Conservation (phyloP, 768 basidiomycete genomes). For the Hygrophorus russula region DNA sequence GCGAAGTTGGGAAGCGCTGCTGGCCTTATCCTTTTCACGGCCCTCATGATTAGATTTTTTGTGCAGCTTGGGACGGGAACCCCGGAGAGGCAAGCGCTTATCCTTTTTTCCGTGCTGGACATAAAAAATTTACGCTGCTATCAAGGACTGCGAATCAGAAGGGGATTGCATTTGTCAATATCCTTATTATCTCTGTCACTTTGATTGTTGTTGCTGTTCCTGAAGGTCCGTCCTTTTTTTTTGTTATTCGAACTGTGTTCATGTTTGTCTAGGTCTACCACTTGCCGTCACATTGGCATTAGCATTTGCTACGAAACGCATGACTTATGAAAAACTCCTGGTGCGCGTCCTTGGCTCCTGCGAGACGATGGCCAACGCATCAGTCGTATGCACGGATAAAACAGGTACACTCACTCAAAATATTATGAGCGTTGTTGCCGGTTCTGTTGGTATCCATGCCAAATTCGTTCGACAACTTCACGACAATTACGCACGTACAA, state of each 20-base stretch:
- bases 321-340: conserved; percentile 90
- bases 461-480: conserved; percentile 79
- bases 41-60: conserved; percentile 91
- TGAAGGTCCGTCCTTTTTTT: conserved; percentile 39
- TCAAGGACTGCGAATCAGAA: conserved; percentile 64
- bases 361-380: conserved; percentile 98
- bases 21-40: conserved; percentile 69
- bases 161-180: conserved; percentile 85
- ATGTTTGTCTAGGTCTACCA: conserved; percentile 3
- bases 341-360: conserved; percentile 95
- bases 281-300: conserved; percentile 50
- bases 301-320: conserved; percentile 96
- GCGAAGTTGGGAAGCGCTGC: conserved; percentile 82
- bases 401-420: conserved; percentile 96
- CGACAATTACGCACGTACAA: conserved; percentile 7
- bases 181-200: conserved; percentile 91
- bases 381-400: conserved; percentile 92
- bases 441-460: conserved; percentile 86
- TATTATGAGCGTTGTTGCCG: conserved; percentile 92
- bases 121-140: neutral
- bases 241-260: neutral
- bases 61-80: conserved; percentile 63
- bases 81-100: conserved; percentile 40
- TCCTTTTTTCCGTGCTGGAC: neutral
- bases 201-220: conserved; percentile 80